A percentile compares a stretch with the other conserved stretches of the same genome.
Evolutionary conservation across 192 early-diverging fungal species (phyloP).

Genomic region (Podila verticillata): DNA sequence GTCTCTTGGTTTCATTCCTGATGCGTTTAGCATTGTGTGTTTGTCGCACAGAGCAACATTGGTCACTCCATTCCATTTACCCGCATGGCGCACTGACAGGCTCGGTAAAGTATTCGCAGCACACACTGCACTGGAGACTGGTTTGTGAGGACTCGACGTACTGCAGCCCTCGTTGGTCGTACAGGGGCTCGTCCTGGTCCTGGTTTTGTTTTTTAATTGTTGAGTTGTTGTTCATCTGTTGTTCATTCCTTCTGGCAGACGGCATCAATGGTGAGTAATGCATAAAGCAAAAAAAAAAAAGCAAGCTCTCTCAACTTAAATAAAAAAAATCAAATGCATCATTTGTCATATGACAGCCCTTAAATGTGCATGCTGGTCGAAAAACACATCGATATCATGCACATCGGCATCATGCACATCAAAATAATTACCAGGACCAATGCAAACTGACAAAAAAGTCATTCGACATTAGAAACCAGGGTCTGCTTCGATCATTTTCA

Average conservation of each 20-base stretch:
- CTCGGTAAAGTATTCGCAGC: slow-evolving; percentile 51
- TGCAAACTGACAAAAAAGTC: too few relatives aligned
- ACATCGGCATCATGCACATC: too few relatives aligned
- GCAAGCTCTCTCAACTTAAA: background rate
- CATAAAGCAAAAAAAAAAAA: background rate
- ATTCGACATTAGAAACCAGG: too few relatives aligned
- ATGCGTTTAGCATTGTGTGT: background rate
- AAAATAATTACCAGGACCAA: too few relatives aligned
- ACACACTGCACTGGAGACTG: slow-evolving; percentile 51
- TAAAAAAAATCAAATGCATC: too few relatives aligned
- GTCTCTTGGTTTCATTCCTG: background rate
- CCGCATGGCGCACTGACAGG: slow-evolving; percentile 50
- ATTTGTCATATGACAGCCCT: too few relatives aligned
- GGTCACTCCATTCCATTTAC: slow-evolving; percentile 8
- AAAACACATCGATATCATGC: too few relatives aligned
- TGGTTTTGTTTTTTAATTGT: background rate
- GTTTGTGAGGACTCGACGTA: slow-evolving; percentile 44
- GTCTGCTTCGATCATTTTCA: too few relatives aligned
- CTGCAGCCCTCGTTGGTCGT: slow-evolving; percentile 41
- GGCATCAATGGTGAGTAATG: background rate
- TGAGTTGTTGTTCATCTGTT: background rate
- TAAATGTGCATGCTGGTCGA: too few relatives aligned
- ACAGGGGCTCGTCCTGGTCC: slow-evolving; percentile 14
- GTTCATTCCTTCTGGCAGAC: slow-evolving; percentile 1
- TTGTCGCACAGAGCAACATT: background rate